Conservation (phyloP, 805 yeast genomes). For the Wickerhamomyces chaumierensis region DNA sequence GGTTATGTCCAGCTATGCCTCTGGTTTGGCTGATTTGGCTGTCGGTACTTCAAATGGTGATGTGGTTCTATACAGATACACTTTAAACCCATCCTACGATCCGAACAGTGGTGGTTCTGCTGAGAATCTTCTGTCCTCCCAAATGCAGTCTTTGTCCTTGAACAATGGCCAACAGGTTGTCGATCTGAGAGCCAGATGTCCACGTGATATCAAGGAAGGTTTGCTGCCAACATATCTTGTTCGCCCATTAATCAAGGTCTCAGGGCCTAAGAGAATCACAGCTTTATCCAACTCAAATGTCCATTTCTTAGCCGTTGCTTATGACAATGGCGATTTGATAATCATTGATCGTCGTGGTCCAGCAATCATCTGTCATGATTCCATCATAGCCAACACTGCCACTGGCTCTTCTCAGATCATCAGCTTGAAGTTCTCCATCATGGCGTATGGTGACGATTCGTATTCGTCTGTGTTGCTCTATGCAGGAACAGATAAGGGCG, state of each 20-base stretch:
- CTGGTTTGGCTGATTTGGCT: slow-evolving; percentile 65
- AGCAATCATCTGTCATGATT: slow-evolving; percentile 42
- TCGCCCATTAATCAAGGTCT: no score
- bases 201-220: slow-evolving; percentile 45
- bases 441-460: slow-evolving; percentile 54
- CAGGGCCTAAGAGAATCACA: slow-evolving; percentile 26
- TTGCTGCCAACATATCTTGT: slow-evolving; percentile 45
- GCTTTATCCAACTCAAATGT: slow-evolving; percentile 58
- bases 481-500: slow-evolving; percentile 73
- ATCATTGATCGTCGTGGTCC: slow-evolving; percentile 78
- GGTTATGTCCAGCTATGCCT: slow-evolving; percentile 57
- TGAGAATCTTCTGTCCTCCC: slow-evolving; percentile 13
- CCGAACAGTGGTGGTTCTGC: no score
- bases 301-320: slow-evolving; percentile 79
- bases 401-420: slow-evolving; percentile 32
- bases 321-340: slow-evolving; percentile 59
- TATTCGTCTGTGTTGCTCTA: slow-evolving; percentile 62
- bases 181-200: slow-evolving; percentile 37
- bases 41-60: slow-evolving; percentile 62
- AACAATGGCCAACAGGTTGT: slow-evolving; percentile 19
- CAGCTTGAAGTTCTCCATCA: slow-evolving; percentile 59
- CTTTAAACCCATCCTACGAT: slow-evolving; percentile 34
- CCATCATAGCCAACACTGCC: slow-evolving; percentile 17
- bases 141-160: slow-evolving; percentile 21
- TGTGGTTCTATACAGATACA: slow-evolving; percentile 65